These are phyloP conservation scores for Heliamphora pulchella DNA, from an alignment of 179 eudicot genomes.

Conservation along the genomic window DNA sequence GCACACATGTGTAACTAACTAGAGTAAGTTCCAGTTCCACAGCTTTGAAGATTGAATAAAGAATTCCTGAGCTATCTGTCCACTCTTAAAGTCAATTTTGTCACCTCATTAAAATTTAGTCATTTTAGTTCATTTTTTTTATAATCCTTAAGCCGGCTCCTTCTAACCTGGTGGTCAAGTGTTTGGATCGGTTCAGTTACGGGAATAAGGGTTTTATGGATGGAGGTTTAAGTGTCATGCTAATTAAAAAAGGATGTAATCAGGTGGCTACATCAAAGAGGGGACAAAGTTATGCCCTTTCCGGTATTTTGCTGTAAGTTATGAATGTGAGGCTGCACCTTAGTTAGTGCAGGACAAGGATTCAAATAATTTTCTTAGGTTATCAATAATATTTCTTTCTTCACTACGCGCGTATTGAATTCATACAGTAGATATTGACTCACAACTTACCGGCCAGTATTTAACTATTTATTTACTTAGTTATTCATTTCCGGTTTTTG, in stretches of 20 bases:
- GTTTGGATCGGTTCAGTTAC: background rate
- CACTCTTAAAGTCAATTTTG: background rate
- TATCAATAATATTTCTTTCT: background rate
- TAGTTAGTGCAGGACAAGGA: background rate
- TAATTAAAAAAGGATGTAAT: too few species aligned
- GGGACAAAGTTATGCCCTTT: background rate
- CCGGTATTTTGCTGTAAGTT: background rate
- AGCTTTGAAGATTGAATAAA: background rate
- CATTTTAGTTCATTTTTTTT: too few species aligned
- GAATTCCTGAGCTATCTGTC: background rate
- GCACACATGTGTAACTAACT: too few species aligned
- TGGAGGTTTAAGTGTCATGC: background rate
- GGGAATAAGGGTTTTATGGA: background rate
- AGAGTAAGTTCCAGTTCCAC: background rate
- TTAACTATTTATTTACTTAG: too few species aligned
- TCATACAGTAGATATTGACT: background rate
- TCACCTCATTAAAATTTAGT: too few species aligned
- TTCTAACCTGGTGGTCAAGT: background rate
- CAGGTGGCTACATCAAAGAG: too few species aligned
- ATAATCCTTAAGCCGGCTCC: background rate
- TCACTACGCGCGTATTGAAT: background rate
- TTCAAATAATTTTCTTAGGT: background rate
- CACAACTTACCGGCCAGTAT: background rate
- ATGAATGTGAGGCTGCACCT: background rate
- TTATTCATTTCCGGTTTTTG: too few species aligned